A percentile compares a stretch with the other conserved stretches of the same genome.
Conservation (phyloP, 805 yeast genomes). For the Starmerella lactis-condensi region DNA sequence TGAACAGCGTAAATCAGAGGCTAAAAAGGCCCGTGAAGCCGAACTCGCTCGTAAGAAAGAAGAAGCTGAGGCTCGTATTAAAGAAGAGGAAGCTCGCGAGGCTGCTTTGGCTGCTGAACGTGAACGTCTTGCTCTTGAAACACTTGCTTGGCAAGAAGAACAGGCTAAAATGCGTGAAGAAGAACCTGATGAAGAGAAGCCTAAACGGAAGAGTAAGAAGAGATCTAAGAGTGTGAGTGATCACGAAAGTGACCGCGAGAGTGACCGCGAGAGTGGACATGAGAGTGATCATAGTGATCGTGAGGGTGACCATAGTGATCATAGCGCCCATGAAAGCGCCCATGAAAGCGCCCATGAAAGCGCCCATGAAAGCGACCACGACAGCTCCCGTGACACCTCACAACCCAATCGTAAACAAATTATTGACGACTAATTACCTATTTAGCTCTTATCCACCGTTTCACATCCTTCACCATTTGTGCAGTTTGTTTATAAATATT, state of each 20-base stretch:
- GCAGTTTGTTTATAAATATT: slow-evolving; percentile 16
- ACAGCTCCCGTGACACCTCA: slow-evolving; percentile 1
- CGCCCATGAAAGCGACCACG: slow-evolving; percentile 5
- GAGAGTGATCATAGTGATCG: slow-evolving; percentile 23
- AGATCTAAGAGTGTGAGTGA: no score
- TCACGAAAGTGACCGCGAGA: slow-evolving; percentile 21
- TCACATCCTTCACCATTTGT: slow-evolving; percentile 25
- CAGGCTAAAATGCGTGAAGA: no score
- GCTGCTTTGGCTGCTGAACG: slow-evolving; percentile 22
- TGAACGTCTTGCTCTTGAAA: no score
- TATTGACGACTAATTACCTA: background rate
- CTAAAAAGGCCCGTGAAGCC: slow-evolving; percentile 28
- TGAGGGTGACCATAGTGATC: slow-evolving; percentile 17
- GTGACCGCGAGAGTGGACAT: slow-evolving; percentile 23
- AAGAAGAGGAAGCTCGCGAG: slow-evolving; percentile 18
- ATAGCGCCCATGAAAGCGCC: slow-evolving; percentile 14
- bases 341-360: slow-evolving; percentile 6
- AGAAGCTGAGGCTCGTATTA: background rate
- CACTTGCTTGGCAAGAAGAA: no score
- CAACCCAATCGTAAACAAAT: background rate
- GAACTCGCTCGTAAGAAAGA: slow-evolving; percentile 15
- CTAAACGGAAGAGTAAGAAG: no score
- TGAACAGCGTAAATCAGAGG: no score
- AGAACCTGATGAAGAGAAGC: no score
- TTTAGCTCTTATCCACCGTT: slow-evolving; percentile 25